Base-by-base conservation (phyloP, 192 early-diverging fungal genomes). In the Coemansia sp. region DNA sequence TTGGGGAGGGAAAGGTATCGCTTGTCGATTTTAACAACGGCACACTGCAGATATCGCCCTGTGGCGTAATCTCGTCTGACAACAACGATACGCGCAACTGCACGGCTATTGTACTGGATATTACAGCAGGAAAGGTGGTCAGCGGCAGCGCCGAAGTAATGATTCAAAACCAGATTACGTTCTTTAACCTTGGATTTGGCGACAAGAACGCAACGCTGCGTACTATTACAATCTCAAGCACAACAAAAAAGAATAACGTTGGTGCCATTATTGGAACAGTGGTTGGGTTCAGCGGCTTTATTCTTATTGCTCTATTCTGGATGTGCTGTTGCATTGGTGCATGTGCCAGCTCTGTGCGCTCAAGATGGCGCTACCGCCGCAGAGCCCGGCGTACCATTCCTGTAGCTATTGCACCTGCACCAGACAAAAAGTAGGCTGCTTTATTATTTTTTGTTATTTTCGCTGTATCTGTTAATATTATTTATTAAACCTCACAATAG, bases 11-110 rank as follows among this genome's bases (percentile, higher is more conserved):
- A 19, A 25, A 41, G 44, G 18, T 60, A 12, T 50, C 56, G 19
- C 62, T 69, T 18, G 47, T 37, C 15, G 73, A 77, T 57, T 70
- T 63, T 39, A 77, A 77, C 57, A 77, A 70, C 53, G 73, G 73
- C 2, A 57, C 67, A 0, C 33, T 77, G 9, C 30, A 25, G 18
- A 62, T 77, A 25, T 54, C 51, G 1, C 73, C 67, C 3, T 77
- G 73, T 24, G 73, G 64, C 21, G 53, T 63, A 21, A 39, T 55
- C 1, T 53, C 56, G 25, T 39, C 70, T 4, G 9, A 42, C 0
- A 67, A 70, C 12, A 11, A 41, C 2, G 21, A 23, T 0, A 5
- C 27, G 27, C 27, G 14, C 0, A 67, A 77, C 23, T 77, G 73
- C 44, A 38, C 40, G 27, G 27, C 49, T 18, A 62, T 77, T 38